Percentiles rank a stretch among this genome's conserved stretches.
Conservation (phyloP, 2,329 filamentous ascomycete genomes). For the Zalaria obscura region DNA sequence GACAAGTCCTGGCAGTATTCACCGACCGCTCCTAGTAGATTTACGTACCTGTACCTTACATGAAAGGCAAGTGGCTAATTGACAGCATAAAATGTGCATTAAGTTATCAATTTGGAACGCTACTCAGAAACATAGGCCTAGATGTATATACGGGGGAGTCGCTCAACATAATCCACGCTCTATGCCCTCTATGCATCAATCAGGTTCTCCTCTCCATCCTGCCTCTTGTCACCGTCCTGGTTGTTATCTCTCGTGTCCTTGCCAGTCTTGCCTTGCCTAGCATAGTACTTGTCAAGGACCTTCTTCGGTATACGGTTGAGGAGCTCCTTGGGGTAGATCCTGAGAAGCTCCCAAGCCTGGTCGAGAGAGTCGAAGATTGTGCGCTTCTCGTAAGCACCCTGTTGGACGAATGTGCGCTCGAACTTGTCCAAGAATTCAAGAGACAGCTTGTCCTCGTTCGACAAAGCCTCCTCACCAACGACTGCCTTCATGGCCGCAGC, state of each 20-base stretch:
- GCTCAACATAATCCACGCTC: no score
- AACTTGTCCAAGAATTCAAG: slow-evolving; percentile 98
- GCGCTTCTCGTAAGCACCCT: slow-evolving; percentile 84
- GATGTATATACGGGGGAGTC: no score
- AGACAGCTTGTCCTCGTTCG: slow-evolving; percentile 90
- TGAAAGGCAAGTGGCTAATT: no score
- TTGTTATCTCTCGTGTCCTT: slow-evolving; percentile 33
- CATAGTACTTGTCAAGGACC: slow-evolving; percentile 37
- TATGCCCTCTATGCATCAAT: slow-evolving; percentile 5
- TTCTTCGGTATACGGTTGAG: slow-evolving; percentile 64
- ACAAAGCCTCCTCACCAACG: slow-evolving; percentile 93
- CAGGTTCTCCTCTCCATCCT: slow-evolving; percentile 14
- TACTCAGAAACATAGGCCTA: no score
- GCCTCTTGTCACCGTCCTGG: slow-evolving; percentile 18
- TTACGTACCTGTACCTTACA: no score
- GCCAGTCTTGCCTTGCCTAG: slow-evolving; percentile 26
- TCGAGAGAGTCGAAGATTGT: slow-evolving; percentile 89
- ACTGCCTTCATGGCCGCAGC: slow-evolving; percentile 98
- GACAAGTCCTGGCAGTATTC: no score
- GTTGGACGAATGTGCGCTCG: slow-evolving; percentile 84
- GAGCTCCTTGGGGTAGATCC: slow-evolving; percentile 95
- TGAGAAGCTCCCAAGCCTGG: slow-evolving; percentile 86
- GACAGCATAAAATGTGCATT: no score
- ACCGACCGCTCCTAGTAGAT: no score
- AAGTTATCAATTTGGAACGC: no score